Base-by-base conservation (phyloP, 2,329 filamentous ascomycete genomes). In the Nakataea oryzae region DNA sequence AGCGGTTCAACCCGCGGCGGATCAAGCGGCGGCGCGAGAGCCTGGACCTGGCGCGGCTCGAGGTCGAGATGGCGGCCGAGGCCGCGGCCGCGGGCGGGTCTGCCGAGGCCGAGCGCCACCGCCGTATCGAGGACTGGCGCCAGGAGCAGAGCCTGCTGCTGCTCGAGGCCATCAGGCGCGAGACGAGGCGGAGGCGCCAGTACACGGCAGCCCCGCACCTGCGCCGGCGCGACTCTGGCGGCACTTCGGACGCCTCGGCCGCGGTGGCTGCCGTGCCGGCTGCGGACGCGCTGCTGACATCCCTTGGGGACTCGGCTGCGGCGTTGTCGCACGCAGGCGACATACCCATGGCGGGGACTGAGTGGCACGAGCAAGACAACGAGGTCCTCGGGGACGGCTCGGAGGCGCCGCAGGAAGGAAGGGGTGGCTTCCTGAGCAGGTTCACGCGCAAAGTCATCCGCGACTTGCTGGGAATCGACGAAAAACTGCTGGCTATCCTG, bases 381-480 rank as follows among this genome's bases (percentile, higher is more conserved):
- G 41, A 21, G 17, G 21, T 50, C 11, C 41, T 21, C n/a, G 21
- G 41, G 8, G 41, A 9, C 41, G 70, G 74, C 3, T 72, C 74
- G 1, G 74, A 77, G 5, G 70, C 75, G 41, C 66, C 71, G 57
- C 75, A 78, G 5, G 21, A 50, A n/a, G 80, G 85, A 32, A 78
- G 80, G 55, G 86, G 91, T 66, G 87, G 89, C 1, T 83, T 96
- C 66, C 91, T 91, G 85, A 86, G 87, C 64, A 84, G 88, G 13
- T 85, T 97, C 59, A 96, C 93, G 3, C 85, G 89, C 63, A 91
- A 87, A 69, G 89, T 97, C 30, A 91, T 99, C 67, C 85, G 87
- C 61, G 92, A 97, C 70, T 77, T 99, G 56, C 89, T 97, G 71
- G 93, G 93, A 11, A 89, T 99, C 62, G 93, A 97, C 68, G 91